Evolutionary conservation across 768 basidiomycete species (phyloP), one percentile per base, ranked within the genome.

Genomic region (Cystobasidium ongulense): DNA sequence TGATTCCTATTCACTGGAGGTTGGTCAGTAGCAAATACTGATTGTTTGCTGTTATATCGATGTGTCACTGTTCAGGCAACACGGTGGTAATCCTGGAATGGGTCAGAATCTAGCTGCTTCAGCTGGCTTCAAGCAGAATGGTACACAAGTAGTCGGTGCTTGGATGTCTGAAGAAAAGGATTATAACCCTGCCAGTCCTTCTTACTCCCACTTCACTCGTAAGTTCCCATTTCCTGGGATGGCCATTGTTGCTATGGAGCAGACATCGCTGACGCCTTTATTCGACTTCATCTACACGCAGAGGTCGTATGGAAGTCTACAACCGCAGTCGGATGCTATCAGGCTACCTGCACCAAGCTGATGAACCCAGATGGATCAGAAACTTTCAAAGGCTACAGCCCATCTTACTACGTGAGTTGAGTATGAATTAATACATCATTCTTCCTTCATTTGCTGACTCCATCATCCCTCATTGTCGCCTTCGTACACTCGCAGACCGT

Each of bases 161-260:
- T 71, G 68, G 68, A 71, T 71, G 68, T 33, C 53, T 1, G 68
- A 71, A 54, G 68, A 71, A 54, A 59, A 54, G 25, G 68, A 71
- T 35, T 72, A 72, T 39, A 31, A 72, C 71, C 71, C 71, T 10
- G 10, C 29, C 33, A 72, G 43, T 39, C 71, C 71, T 25, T 38
- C 33, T 35, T 72, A 72, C 39, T 72, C 71, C 17, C 71, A 72
- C 61, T 72, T 72, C 46, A 72, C 71, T 21, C 71, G 57, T 59
- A 21, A 59, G 57, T 35, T 46, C 13, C 13, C 43, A 46, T 46
- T 13, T n/a, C 43, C n/a, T 46, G n/a, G n/a, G n/a, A n/a, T n/a
- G 13, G n/a, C n/a, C 13, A 46, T 13, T 46, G 13, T 46, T 46
- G 43, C 13, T n/a, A 46, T 46, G 13, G 43, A n/a, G n/a, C n/a